These are phyloP conservation scores for Pestalotiopsis sp. DNA, from an alignment of 2,329 filamentous ascomycete genomes.

Conservation along the genomic window DNA sequence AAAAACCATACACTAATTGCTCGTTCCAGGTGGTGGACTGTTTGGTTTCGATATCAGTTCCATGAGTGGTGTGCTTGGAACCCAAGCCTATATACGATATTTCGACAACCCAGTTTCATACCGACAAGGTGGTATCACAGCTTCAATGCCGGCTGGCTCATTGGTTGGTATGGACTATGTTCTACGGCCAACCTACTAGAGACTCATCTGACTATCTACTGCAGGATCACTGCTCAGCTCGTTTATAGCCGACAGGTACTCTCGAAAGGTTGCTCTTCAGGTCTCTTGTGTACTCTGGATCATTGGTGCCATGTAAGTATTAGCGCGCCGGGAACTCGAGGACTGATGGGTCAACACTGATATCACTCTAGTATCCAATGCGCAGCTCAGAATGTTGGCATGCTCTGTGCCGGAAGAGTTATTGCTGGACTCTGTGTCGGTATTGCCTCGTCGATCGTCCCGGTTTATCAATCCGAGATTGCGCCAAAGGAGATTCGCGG, in stretches of 20 bases:
- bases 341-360: background rate
- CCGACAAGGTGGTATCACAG: slow-evolving; percentile 71
- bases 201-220: slow-evolving; percentile 25
- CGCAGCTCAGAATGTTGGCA: slow-evolving; percentile 65
- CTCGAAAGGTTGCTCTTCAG: slow-evolving; percentile 52
- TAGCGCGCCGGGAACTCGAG: background rate
- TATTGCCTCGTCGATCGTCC: slow-evolving; percentile 72
- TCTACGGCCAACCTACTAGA: too few relatives aligned
- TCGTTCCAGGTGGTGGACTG: slow-evolving; percentile 61
- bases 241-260: slow-evolving; percentile 52
- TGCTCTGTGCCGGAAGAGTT: slow-evolving; percentile 72
- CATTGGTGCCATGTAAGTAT: slow-evolving; percentile 41
- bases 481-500: slow-evolving; percentile 61
- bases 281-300: slow-evolving; percentile 54
- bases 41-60: slow-evolving; percentile 82
- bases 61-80: slow-evolving; percentile 71
- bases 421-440: slow-evolving; percentile 76
- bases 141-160: slow-evolving; percentile 74
- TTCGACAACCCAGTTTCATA: slow-evolving; percentile 64
- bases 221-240: slow-evolving; percentile 49
- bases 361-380: slow-evolving; percentile 52
- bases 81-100: slow-evolving; percentile 70
- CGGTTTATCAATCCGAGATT: slow-evolving; percentile 71
- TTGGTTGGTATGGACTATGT: slow-evolving; percentile 50
- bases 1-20: background rate